A percentile compares a stretch with the other conserved stretches of the same genome.
These are phyloP conservation scores for Fusarium aywerte DNA, from an alignment of 2,329 filamentous ascomycete species.

Conservation along the genomic window DNA sequence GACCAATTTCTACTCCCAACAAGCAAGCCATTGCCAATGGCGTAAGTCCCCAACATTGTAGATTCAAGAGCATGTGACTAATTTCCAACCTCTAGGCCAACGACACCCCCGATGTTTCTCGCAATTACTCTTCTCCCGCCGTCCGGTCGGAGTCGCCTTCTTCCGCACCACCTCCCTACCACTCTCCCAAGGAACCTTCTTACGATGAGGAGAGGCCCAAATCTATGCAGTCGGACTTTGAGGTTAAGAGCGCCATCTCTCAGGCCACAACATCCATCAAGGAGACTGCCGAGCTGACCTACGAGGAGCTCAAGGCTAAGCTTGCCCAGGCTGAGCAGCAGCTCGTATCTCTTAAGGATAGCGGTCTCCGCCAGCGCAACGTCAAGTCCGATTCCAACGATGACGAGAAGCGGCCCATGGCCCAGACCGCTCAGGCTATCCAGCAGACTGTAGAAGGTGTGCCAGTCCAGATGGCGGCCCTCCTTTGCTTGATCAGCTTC, in stretches of 20 bases:
- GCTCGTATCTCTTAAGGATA: conserved; percentile 76
- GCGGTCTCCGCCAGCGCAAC: conserved; percentile 84
- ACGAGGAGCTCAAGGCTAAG: conserved; percentile 75
- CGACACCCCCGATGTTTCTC: conserved; percentile 59
- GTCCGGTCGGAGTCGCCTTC: conserved; percentile 49
- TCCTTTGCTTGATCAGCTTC: conserved; percentile 89
- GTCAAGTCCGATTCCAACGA: conserved; percentile 61
- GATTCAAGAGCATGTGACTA: conserved; percentile 5
- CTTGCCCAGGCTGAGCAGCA: conserved; percentile 79
- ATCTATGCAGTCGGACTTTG: conserved; percentile 42
- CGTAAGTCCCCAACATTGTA: conserved; percentile 49
- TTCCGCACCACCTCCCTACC: conserved; percentile 51
- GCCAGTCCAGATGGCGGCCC: conserved; percentile 84
- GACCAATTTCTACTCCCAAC: conserved; percentile 54
- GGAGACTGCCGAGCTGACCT: conserved; percentile 55
- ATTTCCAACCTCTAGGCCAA: conserved; percentile 45
- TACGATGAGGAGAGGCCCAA: conserved; percentile 46
- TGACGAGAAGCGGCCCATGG: conserved; percentile 61
- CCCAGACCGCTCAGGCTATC: conserved; percentile 64
- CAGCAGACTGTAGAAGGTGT: conserved; percentile 77
- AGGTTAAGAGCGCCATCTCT: conserved; percentile 47
- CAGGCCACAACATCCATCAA: conserved; percentile 61
- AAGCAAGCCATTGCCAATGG: conserved; percentile 55
- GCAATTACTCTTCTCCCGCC: conserved; percentile 59
- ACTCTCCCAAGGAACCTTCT: conserved; percentile 48